Conservation (phyloP, 2,329 filamentous ascomycete species). For the Tricladium varicosporioides region DNA sequence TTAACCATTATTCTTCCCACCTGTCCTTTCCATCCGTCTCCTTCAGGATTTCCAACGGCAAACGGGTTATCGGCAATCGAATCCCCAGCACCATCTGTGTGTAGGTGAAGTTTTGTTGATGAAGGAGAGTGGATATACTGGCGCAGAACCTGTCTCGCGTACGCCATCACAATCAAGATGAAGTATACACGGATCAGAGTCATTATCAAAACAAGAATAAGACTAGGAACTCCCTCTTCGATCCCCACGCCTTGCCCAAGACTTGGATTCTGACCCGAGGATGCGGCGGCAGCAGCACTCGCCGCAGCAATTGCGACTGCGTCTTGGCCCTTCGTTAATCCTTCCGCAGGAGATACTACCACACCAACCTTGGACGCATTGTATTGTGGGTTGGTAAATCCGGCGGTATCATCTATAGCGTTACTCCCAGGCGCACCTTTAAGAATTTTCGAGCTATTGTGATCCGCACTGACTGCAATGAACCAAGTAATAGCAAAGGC, state of each 20-base stretch:
- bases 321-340: conserved; percentile 47
- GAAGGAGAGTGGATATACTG: conserved; percentile 59
- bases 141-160: conserved; percentile 73
- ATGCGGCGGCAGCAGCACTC: conserved; percentile 36
- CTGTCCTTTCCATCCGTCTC: conserved; percentile 75
- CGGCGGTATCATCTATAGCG: conserved; percentile 58
- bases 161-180: conserved; percentile 77
- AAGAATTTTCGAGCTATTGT: conserved; percentile 41
- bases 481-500: conserved; percentile 87
- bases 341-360: conserved; percentile 45
- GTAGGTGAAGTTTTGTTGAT: conserved; percentile 30
- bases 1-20: conserved; percentile 77
- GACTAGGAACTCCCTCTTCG: conserved; percentile 69
- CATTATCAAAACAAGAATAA: conserved; percentile 71
- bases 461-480: conserved; percentile 53
- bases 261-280: conserved; percentile 35
- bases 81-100: conserved; percentile 38
- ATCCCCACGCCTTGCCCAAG: conserved; percentile 65
- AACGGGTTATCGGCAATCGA: conserved; percentile 67
- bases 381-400: conserved; percentile 62
- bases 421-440: conserved; percentile 35
- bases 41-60: conserved; percentile 64
- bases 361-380: conserved; percentile 59
- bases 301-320: conserved; percentile 45
- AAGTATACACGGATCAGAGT: conserved; percentile 81